phyloP scores from a whole-genome alignment of 768 basidiomycete species.

The Calvatia gigantea region DNA sequence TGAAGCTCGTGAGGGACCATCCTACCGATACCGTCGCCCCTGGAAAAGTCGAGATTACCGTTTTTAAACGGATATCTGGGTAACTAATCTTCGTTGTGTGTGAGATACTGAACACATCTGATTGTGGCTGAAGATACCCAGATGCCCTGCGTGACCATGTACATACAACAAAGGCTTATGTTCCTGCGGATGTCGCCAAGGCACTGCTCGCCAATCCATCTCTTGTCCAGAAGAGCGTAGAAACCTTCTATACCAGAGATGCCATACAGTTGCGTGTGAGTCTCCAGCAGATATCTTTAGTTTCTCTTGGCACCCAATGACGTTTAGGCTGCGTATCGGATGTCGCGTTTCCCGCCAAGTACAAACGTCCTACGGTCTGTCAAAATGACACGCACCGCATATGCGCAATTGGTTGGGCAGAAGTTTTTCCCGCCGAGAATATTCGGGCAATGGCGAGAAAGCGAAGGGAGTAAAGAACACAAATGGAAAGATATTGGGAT shows the following conservation, averaged over 20 bases:
- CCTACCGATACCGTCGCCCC: slow-evolving; percentile 57
- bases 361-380: slow-evolving; percentile 59
- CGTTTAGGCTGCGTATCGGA: slow-evolving; percentile 77
- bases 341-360: slow-evolving; percentile 85
- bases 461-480: slow-evolving; percentile 63
- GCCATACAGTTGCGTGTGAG: slow-evolving; percentile 83
- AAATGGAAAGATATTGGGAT: slow-evolving; percentile 85
- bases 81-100: slow-evolving; percentile 25
- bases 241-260: slow-evolving; percentile 95
- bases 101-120: background rate
- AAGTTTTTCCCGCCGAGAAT: slow-evolving; percentile 89
- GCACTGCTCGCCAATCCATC: slow-evolving; percentile 60
- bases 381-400: slow-evolving; percentile 84
- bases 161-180: slow-evolving; percentile 73
- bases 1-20: slow-evolving; percentile 56
- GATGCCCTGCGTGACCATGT: slow-evolving; percentile 57
- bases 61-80: slow-evolving; percentile 72
- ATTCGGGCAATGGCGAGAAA: slow-evolving; percentile 73
- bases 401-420: slow-evolving; percentile 90
- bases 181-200: slow-evolving; percentile 78
- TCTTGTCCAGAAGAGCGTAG: slow-evolving; percentile 83
- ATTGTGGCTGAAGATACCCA: slow-evolving; percentile 58
- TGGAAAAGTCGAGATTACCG: slow-evolving; percentile 52
- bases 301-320: background rate
- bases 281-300: slow-evolving; percentile 4